Evolutionary conservation across 1,284 basidiomycete species (phyloP).

Genomic region (Tylopilus sp.): DNA sequence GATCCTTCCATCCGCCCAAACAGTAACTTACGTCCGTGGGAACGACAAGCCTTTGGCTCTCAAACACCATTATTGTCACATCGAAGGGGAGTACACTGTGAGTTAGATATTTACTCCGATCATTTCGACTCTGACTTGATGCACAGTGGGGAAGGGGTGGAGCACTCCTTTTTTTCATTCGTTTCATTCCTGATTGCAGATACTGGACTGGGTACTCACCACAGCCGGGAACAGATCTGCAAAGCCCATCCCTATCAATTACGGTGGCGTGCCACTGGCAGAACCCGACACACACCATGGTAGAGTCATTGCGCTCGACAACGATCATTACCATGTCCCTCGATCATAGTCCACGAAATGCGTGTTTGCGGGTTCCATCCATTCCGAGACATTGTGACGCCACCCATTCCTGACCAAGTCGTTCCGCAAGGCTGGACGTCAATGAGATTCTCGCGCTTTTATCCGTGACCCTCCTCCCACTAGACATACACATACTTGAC

Average conservation of each 20-base stretch:
- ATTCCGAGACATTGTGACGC: neutral
- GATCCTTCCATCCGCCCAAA: too few relatives aligned
- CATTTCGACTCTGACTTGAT: neutral
- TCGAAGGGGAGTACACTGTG: neutral
- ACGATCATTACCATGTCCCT: neutral
- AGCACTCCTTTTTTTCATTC: neutral
- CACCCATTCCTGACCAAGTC: too few relatives aligned
- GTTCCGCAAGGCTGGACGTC: too few relatives aligned
- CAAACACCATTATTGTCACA: neutral
- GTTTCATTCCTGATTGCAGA: neutral
- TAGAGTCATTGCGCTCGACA: neutral
- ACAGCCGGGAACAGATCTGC: neutral
- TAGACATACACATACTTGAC: too few relatives aligned
- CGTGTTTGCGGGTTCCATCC: neutral
- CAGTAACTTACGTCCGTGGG: neutral
- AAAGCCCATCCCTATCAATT: neutral
- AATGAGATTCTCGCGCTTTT: too few relatives aligned
- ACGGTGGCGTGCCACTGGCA: neutral
- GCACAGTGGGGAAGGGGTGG: neutral
- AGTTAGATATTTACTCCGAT: neutral
- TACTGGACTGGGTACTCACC: neutral
- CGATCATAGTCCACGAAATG: neutral
- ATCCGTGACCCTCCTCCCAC: too few relatives aligned
- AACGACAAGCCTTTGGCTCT: neutral
- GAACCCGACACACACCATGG: neutral